phyloP scores from a whole-genome alignment of 306 rosid species.

The Gynostemma pentaphyllum region DNA sequence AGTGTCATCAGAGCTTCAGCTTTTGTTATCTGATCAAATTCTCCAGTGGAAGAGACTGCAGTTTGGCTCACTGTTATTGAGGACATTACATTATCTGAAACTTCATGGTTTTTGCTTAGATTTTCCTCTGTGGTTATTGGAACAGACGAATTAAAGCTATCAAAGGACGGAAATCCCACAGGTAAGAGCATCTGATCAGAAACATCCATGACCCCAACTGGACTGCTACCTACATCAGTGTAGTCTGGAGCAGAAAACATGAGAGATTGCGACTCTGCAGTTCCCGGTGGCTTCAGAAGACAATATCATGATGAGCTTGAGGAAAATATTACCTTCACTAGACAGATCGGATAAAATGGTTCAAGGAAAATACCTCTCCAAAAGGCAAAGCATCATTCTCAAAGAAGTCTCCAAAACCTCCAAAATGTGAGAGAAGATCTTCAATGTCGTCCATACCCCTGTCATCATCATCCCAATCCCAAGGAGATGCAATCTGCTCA shows the following conservation, averaged over 20 bases:
- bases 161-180: slow-evolving; percentile 64
- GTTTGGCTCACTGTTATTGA: slow-evolving; percentile 36
- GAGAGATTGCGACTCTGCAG: slow-evolving; percentile 84
- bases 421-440: slow-evolving; percentile 82
- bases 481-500: slow-evolving; percentile 60
- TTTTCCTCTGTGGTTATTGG: slow-evolving; percentile 49
- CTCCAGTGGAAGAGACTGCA: slow-evolving; percentile 42
- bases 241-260: slow-evolving; percentile 60
- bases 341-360: background rate
- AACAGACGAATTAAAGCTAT: slow-evolving; percentile 58
- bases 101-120: slow-evolving; percentile 48
- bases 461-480: slow-evolving; percentile 95
- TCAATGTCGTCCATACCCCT: slow-evolving; percentile 66
- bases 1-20: slow-evolving; percentile 95
- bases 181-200: slow-evolving; percentile 65
- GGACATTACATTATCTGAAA: slow-evolving; percentile 32
- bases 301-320: slow-evolving; percentile 22
- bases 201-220: slow-evolving; percentile 65
- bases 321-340: background rate
- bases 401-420: slow-evolving; percentile 92
- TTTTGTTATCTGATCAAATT: slow-evolving; percentile 82
- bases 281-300: slow-evolving; percentile 93
- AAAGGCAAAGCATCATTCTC: slow-evolving; percentile 76
- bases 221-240: slow-evolving; percentile 70
- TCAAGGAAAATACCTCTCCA: slow-evolving; percentile 69